phyloP scores from a whole-genome alignment of 257 asterid genomes.

The Solanum neorickii region DNA sequence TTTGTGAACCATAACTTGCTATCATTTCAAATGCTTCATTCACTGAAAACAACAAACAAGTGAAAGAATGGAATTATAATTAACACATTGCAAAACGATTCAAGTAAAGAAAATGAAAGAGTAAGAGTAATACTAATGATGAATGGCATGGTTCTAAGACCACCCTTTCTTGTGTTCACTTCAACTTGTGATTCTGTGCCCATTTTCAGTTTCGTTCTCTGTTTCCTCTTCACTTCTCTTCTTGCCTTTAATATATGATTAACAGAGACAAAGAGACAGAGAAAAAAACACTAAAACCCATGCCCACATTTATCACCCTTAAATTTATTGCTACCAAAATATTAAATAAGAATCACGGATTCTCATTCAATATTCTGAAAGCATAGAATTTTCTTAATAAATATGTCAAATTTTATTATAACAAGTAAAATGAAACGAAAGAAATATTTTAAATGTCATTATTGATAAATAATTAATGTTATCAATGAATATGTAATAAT shows the following conservation, averaged over 20 bases:
- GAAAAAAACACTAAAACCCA: not conserved
- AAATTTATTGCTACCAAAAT: not conserved
- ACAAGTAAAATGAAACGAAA: no score
- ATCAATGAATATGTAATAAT: no score
- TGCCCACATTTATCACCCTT: no score
- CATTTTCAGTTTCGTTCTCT: not conserved
- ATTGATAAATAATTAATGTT: no score
- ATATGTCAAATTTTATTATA: no score
- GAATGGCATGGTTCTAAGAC: conserved; percentile 12
- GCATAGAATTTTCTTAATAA: no score
- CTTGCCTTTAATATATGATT: not conserved
- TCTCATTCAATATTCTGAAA: no score
- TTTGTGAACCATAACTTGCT: conserved; percentile 2
- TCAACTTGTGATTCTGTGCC: not conserved
- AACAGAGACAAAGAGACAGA: not conserved
- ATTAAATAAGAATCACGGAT: no score
- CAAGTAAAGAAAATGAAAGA: not conserved
- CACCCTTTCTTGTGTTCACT: not conserved
- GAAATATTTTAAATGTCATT: no score
- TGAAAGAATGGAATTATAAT: no score
- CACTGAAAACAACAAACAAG: not conserved
- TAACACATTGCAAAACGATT: not conserved
- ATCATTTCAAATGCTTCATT: conserved; percentile 10
- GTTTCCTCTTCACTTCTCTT: not conserved
- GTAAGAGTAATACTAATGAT: not conserved